These are phyloP conservation scores for Graphilbum ipis-grandicollis DNA, from an alignment of 2,329 filamentous ascomycete genomes.

Conservation along the genomic window DNA sequence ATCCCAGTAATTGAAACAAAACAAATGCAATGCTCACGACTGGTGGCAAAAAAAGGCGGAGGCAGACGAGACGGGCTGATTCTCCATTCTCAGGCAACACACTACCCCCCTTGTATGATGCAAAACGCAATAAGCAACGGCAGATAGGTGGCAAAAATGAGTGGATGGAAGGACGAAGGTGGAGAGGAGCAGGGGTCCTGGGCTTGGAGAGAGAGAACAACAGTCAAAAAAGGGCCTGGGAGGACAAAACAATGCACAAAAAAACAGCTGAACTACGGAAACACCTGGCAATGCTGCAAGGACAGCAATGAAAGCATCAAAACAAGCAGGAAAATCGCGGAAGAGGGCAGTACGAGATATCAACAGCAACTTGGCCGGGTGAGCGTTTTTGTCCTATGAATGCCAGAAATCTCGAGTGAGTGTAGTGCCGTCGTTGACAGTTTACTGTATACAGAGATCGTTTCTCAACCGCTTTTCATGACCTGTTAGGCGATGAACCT, in stretches of 20 bases:
- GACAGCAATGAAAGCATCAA: too few species aligned
- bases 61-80: neutral
- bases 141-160: neutral
- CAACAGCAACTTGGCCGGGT: too few species aligned
- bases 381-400: constrained; percentile 7
- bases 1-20: too few species aligned
- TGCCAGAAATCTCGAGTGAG: constrained; percentile 22
- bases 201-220: neutral
- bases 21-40: too few species aligned
- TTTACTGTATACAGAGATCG: constrained; percentile 40
- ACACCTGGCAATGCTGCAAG: too few species aligned
- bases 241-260: neutral
- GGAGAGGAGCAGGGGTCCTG: constrained; percentile 2
- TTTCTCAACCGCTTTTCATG: too few species aligned
- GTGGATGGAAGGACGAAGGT: constrained; percentile 1
- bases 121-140: neutral
- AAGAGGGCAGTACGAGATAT: too few species aligned
- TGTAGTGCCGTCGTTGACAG: constrained; percentile 36
- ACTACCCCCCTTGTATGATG: too few species aligned
- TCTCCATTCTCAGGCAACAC: neutral
- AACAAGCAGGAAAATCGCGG: too few species aligned
- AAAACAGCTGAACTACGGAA: too few species aligned
- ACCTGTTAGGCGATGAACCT: too few species aligned
- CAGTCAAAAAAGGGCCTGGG: neutral
- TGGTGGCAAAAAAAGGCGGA: neutral